A percentile compares a stretch with the other conserved stretches of the same genome.
These are phyloP conservation scores for Cyberlindnera americana DNA, from an alignment of 805 yeast genomes.

Conservation along the genomic window DNA sequence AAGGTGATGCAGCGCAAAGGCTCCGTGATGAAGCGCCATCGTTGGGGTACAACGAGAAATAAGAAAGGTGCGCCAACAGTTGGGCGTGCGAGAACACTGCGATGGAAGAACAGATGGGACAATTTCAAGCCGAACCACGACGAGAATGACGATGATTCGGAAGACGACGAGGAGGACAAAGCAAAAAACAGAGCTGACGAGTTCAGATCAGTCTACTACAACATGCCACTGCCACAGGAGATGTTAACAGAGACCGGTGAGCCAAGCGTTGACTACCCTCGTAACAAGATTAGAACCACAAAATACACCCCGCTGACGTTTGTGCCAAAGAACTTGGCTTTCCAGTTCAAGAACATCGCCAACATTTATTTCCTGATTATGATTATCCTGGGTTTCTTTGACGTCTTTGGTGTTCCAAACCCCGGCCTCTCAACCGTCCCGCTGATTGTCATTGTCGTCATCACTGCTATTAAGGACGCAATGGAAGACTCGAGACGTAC, in stretches of 20 bases:
- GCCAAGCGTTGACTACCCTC: constrained; percentile 60
- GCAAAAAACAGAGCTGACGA: constrained; percentile 36
- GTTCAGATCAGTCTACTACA: constrained; percentile 53
- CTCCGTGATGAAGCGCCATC: constrained; percentile 63
- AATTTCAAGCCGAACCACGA: constrained; percentile 32
- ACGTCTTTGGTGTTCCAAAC: constrained; percentile 74
- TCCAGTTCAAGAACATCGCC: constrained; percentile 86
- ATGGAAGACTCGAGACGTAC: constrained; percentile 79
- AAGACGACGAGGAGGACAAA: constrained; percentile 30
- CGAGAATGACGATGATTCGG: constrained; percentile 20
- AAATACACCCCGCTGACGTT: constrained; percentile 91
- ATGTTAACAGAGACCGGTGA: constrained; percentile 57
- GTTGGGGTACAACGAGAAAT: constrained; percentile 91
- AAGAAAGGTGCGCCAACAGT: constrained; percentile 64
- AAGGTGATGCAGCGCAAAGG: constrained; percentile 32
- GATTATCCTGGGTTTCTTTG: constrained; percentile 75
- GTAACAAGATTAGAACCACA: constrained; percentile 93
- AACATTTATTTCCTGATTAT: constrained; percentile 80
- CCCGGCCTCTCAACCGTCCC: constrained; percentile 79
- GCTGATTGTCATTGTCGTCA: constrained; percentile 66
- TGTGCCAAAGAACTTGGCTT: constrained; percentile 74
- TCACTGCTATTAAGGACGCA: constrained; percentile 78
- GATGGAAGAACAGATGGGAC: constrained; percentile 36
- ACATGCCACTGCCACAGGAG: constrained; percentile 56
- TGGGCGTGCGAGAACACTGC: constrained; percentile 58